These are phyloP conservation scores for Musa acuminata DNA, from an alignment of 176 grass and related monocot species.

Conservation along the genomic window DNA sequence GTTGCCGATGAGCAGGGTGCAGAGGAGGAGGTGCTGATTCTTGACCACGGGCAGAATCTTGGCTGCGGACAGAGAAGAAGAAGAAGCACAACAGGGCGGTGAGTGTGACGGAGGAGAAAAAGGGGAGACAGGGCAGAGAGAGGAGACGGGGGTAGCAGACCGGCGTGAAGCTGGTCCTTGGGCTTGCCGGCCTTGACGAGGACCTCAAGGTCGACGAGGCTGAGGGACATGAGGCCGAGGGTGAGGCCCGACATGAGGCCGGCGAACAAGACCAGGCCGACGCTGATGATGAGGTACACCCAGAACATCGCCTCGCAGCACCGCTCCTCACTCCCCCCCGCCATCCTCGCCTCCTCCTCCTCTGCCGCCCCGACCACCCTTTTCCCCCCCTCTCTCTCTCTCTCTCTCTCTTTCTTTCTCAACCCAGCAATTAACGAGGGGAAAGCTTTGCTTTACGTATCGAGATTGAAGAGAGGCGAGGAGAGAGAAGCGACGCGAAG, in stretches of 20 bases:
- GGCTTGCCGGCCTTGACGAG: constrained; percentile 68
- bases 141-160: constrained; percentile 3
- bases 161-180: constrained; percentile 44
- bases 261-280: constrained; percentile 64
- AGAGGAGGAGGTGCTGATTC: constrained; percentile 96
- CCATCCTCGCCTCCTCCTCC: constrained; percentile 14
- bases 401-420: no score
- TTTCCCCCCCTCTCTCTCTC: no score
- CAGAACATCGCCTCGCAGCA: constrained; percentile 89
- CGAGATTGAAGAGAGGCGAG: no score
- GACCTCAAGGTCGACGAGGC: constrained; percentile 95
- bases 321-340: not conserved
- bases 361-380: not conserved
- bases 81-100: no score
- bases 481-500: no score
- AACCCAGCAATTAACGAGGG: no score
- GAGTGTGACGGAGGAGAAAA: not conserved
- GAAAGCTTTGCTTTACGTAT: no score
- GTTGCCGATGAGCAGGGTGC: constrained; percentile 98
- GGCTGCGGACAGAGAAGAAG: constrained; percentile 17
- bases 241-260: constrained; percentile 97
- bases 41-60: constrained; percentile 88
- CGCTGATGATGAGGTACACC: constrained; percentile 46
- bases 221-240: constrained; percentile 96
- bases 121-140: not conserved